Evolutionary conservation across 768 basidiomycete genomes (phyloP).

Genomic region (Suillus weaverae): DNA sequence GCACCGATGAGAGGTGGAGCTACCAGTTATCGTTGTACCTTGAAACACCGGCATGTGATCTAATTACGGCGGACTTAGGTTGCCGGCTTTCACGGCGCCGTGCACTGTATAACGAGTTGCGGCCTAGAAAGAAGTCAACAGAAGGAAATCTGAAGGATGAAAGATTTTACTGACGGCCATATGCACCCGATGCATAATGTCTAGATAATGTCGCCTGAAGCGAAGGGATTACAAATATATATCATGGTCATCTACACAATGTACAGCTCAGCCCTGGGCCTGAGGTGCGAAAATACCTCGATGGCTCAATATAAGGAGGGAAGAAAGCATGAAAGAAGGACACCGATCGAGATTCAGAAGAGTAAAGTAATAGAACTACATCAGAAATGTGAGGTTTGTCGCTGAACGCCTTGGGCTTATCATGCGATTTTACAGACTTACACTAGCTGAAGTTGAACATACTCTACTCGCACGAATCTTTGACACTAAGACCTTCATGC

Average conservation of each 20-base stretch:
- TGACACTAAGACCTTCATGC: background rate
- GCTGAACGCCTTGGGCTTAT: too few relatives aligned
- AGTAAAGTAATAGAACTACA: background rate
- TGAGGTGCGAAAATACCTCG: too few relatives aligned
- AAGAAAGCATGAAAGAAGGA: too few relatives aligned
- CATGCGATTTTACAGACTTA: too few relatives aligned
- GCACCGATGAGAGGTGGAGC: too few relatives aligned
- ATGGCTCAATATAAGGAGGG: too few relatives aligned
- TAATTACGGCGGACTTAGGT: background rate
- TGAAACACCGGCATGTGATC: background rate
- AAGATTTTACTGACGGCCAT: background rate
- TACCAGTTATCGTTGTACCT: background rate
- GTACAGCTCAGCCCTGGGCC: too few relatives aligned
- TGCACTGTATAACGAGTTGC: slow-evolving; percentile 5
- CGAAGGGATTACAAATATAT: background rate
- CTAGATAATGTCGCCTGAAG: background rate
- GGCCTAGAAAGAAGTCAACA: background rate
- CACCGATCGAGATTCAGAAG: too few relatives aligned
- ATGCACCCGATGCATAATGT: background rate
- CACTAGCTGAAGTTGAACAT: background rate
- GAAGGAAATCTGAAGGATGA: background rate
- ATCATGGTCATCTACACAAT: too few relatives aligned
- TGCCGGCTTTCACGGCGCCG: background rate
- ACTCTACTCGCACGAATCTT: background rate
- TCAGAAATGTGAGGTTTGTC: background rate